phyloP scores from a whole-genome alignment of 2,329 filamentous ascomycete species.

The Thelonectria rubi region DNA sequence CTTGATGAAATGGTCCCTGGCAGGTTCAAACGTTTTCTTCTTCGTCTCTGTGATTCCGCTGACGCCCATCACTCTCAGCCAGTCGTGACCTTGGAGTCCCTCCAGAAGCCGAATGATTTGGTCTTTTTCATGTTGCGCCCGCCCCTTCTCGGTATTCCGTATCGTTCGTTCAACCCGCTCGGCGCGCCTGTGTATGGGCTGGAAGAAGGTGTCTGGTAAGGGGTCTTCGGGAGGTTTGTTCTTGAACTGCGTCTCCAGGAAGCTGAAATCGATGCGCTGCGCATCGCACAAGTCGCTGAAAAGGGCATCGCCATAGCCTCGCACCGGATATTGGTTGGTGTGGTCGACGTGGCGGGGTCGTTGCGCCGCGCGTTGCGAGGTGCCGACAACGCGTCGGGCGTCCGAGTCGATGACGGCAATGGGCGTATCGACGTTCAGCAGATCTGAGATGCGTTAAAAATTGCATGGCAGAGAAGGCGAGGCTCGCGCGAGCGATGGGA shows the following conservation, averaged over 20 bases:
- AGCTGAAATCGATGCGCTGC: slow-evolving; percentile 65
- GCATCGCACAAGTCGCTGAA: slow-evolving; percentile 66
- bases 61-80: slow-evolving; percentile 91
- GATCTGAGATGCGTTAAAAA: slow-evolving; percentile 61
- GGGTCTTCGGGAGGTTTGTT: slow-evolving; percentile 60
- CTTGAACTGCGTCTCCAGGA: slow-evolving; percentile 58
- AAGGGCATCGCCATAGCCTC: slow-evolving; percentile 64
- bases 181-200: slow-evolving; percentile 64
- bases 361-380: slow-evolving; percentile 43
- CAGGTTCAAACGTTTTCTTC: slow-evolving; percentile 86
- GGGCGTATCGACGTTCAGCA: slow-evolving; percentile 76
- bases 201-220: slow-evolving; percentile 64
- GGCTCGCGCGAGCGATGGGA: slow-evolving; percentile 28
- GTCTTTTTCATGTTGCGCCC: slow-evolving; percentile 73
- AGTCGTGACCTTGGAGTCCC: slow-evolving; percentile 88
- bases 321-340: slow-evolving; percentile 51
- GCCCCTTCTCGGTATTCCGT: slow-evolving; percentile 70
- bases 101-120: slow-evolving; percentile 75
- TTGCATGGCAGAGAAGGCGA: not conserved
- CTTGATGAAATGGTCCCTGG: slow-evolving; percentile 83
- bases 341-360: slow-evolving; percentile 39
- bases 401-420: slow-evolving; percentile 73
- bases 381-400: slow-evolving; percentile 42
- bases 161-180: slow-evolving; percentile 70
- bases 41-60: slow-evolving; percentile 84